Conservation (phyloP, 192 early-diverging fungal genomes). For the Entomortierella lignicola region DNA sequence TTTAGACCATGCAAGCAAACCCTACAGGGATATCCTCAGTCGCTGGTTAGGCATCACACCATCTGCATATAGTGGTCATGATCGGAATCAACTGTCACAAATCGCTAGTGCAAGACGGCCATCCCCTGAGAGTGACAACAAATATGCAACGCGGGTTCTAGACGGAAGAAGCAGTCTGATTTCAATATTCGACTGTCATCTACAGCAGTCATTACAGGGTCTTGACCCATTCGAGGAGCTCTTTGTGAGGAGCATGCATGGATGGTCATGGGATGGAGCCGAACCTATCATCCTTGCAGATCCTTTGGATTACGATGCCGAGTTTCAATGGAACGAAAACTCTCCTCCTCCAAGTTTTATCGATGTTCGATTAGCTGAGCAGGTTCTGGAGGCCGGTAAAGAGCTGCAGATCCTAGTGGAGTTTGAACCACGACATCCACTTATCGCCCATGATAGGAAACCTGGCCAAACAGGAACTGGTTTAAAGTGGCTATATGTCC, state of each 20-base stretch:
- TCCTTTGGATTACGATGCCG: slow-evolving; percentile 19
- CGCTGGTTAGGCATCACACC: slow-evolving; percentile 54
- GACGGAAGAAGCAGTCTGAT: not conserved
- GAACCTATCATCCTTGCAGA: slow-evolving; percentile 26
- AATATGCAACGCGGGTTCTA: not conserved
- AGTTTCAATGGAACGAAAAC: slow-evolving; percentile 16
- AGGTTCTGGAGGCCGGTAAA: slow-evolving; percentile 56
- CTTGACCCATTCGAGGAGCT: slow-evolving; percentile 57
- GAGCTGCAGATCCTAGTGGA: slow-evolving; percentile 53
- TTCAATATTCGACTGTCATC: slow-evolving; percentile 31
- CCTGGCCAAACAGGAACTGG: slow-evolving; percentile 4
- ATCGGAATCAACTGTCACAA: not conserved
- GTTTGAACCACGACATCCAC: slow-evolving; percentile 39
- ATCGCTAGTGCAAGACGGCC: not conserved
- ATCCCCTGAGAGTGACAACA: not conserved
- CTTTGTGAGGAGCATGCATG: slow-evolving; percentile 42
- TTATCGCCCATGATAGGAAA: slow-evolving; percentile 26
- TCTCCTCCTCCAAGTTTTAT: slow-evolving; percentile 36
- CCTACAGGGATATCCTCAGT: slow-evolving; percentile 54
- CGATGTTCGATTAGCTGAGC: slow-evolving; percentile 22
- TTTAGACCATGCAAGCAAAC: slow-evolving; percentile 52
- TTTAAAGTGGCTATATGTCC: slow-evolving; percentile 26
- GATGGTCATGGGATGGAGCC: slow-evolving; percentile 34
- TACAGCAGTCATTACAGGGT: slow-evolving; percentile 34
- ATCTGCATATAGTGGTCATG: slow-evolving; percentile 2